phyloP scores from a whole-genome alignment of 2,329 filamentous ascomycete species.

The Alternaria longipes region DNA sequence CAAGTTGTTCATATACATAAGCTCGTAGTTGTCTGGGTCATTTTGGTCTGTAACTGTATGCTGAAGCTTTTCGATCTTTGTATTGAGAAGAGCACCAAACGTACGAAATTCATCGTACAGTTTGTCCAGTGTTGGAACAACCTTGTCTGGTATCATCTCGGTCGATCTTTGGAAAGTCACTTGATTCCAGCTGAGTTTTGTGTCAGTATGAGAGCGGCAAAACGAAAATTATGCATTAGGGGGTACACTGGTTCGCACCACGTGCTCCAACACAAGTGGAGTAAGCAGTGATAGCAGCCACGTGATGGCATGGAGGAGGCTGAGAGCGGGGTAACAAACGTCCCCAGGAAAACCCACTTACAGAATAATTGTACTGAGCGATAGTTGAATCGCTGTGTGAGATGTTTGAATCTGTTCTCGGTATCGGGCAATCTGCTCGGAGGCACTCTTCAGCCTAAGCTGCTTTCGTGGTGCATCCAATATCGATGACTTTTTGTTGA shows the following conservation, averaged over 20 bases:
- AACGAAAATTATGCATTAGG: not conserved
- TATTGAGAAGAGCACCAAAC: conserved; percentile 28
- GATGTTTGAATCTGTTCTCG: conserved; percentile 35
- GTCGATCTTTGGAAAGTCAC: conserved; percentile 33
- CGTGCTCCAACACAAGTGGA: not conserved
- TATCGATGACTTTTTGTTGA: conserved; percentile 29
- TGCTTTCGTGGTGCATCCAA: conserved; percentile 32
- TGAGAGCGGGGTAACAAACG: not conserved
- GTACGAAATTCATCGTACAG: conserved; percentile 33
- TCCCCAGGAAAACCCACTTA: conserved; percentile 17
- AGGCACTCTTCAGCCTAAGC: conserved; percentile 27
- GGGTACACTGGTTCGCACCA: not conserved
- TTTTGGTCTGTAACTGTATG: conserved; percentile 16
- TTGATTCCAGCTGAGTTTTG: conserved; percentile 30
- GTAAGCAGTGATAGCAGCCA: not conserved
- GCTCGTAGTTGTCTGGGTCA: conserved; percentile 19
- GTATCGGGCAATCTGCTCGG: conserved; percentile 27
- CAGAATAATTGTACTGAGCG: conserved; percentile 36
- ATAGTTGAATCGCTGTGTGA: conserved; percentile 32
- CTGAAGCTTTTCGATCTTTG: conserved; percentile 31
- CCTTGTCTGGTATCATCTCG: conserved; percentile 29
- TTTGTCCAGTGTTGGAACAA: conserved; percentile 33
- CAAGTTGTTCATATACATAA: conserved; percentile 31
- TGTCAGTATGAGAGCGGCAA: not conserved
- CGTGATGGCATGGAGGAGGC: not conserved